Conservation (phyloP, 257 asterid species). For the Solanum chmielewskii region DNA sequence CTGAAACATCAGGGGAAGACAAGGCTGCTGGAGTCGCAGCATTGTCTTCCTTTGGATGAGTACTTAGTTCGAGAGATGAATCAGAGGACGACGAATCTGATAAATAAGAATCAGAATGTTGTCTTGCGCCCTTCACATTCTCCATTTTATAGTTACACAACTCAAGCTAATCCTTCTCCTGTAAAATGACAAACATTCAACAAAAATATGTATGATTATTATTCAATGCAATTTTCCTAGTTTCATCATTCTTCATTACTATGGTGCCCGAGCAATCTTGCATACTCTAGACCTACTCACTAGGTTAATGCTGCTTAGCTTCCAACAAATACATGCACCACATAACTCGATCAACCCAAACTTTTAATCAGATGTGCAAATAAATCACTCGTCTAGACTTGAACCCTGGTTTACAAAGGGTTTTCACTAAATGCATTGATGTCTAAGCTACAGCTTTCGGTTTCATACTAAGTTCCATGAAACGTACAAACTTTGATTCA, state of each 20-base stretch:
- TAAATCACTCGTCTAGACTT: not conserved
- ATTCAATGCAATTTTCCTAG: not conserved
- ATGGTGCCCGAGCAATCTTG: not conserved
- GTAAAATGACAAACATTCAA: not conserved
- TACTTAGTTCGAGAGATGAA: conserved; percentile 4
- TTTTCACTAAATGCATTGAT: not conserved
- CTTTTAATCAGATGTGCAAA: not conserved
- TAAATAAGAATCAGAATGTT: not conserved
- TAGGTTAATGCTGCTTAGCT: not conserved
- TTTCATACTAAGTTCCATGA: not conserved
- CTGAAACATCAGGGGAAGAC: not conserved
- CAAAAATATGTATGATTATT: not conserved
- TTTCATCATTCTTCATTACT: not conserved
- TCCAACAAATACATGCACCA: not conserved
- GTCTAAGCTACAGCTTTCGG: not conserved
- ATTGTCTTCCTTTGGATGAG: not conserved
- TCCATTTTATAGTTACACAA: not conserved
- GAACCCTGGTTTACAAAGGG: not conserved
- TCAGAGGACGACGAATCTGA: conserved; percentile 18
- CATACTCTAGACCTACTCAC: not conserved
- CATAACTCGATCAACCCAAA: not conserved
- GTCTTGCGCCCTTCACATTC: not conserved
- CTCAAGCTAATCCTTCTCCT: not conserved
- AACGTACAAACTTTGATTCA: not conserved
- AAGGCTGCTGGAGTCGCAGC: conserved; percentile 3